Evolutionary conservation across 1,139 yeast species (phyloP).

Genomic region (Hyphopichia wangnamkhiaoensis): DNA sequence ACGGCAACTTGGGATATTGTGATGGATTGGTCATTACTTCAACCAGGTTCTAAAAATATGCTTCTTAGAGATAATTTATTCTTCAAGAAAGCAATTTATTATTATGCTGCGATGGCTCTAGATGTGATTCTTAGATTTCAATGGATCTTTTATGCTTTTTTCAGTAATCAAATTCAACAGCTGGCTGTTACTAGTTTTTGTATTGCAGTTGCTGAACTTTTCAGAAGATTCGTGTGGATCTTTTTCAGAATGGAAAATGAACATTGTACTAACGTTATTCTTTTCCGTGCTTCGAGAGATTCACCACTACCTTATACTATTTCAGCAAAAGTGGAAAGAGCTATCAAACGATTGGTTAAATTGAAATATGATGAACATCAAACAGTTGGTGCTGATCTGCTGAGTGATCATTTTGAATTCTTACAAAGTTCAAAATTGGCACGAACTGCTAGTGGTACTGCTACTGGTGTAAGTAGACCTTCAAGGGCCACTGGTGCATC

Average conservation of each 20-base stretch:
- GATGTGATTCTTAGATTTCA: constrained; percentile 80
- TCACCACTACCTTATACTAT: constrained; percentile 79
- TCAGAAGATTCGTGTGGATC: constrained; percentile 85
- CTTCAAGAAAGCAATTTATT: constrained; percentile 55
- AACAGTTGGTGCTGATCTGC: neutral
- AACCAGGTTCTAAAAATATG: constrained; percentile 57
- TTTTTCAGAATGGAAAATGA: constrained; percentile 94
- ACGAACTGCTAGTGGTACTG: neutral
- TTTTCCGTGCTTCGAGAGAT: constrained; percentile 85
- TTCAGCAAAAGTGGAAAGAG: constrained; percentile 34
- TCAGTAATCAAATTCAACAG: constrained; percentile 76
- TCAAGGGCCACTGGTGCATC: neutral
- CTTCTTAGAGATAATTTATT: constrained; percentile 73
- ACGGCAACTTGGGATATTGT: constrained; percentile 84
- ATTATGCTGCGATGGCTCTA: constrained; percentile 71
- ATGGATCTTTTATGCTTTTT: constrained; percentile 84
- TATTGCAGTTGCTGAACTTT: constrained; percentile 77
- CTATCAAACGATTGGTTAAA: constrained; percentile 42
- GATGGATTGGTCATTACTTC: constrained; percentile 94
- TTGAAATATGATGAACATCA: constrained; percentile 24
- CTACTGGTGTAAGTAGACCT: neutral
- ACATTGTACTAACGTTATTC: constrained; percentile 83
- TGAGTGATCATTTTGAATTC: constrained; percentile 1
- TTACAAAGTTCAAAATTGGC: constrained; percentile 1
- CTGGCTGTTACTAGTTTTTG: constrained; percentile 87